phyloP scores from a whole-genome alignment of 371 early-diverging fungal genomes.

The Apophysomyces elegans region DNA sequence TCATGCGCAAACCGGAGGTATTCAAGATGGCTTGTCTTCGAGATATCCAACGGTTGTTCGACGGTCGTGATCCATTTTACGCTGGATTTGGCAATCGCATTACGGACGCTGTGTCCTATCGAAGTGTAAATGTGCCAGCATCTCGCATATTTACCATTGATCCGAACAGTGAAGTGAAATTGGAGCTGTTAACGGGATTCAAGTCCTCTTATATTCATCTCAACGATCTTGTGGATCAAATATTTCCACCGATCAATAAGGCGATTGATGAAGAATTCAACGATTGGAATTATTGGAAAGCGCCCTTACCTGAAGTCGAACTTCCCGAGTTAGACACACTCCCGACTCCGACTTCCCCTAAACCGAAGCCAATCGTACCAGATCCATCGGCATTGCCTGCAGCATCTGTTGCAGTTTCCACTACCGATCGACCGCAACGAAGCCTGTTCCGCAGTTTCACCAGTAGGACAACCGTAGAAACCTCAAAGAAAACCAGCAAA shows the following conservation, averaged over 20 bases:
- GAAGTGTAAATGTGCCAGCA: constrained; percentile 88
- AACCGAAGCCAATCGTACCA: constrained; percentile 36
- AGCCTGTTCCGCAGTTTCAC: constrained; percentile 47
- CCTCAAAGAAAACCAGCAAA: constrained; percentile 11
- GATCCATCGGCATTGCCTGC: constrained; percentile 36
- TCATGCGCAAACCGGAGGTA: constrained; percentile 91
- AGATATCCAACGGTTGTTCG: constrained; percentile 86
- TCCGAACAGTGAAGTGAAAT: constrained; percentile 84
- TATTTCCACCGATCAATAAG: constrained; percentile 78
- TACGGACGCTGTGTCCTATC: constrained; percentile 91
- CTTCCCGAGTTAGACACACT: constrained; percentile 38
- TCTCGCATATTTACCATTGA: constrained; percentile 96
- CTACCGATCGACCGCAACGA: constrained; percentile 23
- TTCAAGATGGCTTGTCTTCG: constrained; percentile 96
- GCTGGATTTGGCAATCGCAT: constrained; percentile 98
- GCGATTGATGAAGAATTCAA: constrained; percentile 68
- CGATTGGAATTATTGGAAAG: constrained; percentile 87
- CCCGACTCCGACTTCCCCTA: constrained; percentile 28
- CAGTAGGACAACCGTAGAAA: constrained; percentile 23
- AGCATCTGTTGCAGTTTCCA: constrained; percentile 23
- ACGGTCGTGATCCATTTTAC: constrained; percentile 81
- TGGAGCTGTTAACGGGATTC: constrained; percentile 85
- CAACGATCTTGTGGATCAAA: constrained; percentile 92
- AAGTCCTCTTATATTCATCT: constrained; percentile 83
- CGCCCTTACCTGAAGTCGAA: constrained; percentile 52